phyloP scores from a whole-genome alignment of 1,139 yeast genomes.

The Kodamaea arcana region DNA sequence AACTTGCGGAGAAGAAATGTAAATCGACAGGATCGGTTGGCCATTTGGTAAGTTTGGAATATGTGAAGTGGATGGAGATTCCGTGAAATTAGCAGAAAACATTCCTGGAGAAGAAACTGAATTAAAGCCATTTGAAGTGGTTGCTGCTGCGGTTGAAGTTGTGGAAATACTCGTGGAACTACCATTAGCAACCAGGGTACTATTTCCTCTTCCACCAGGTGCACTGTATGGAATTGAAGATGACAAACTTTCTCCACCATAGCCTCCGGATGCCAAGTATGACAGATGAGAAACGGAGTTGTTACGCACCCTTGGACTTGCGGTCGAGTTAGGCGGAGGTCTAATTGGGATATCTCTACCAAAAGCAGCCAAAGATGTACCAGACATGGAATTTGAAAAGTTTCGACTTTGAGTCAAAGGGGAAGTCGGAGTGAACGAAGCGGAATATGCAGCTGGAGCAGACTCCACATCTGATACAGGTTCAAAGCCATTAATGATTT shows the following conservation, averaged over 20 bases:
- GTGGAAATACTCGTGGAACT: constrained; percentile 7
- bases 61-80: constrained; percentile 18
- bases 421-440: constrained; percentile 15
- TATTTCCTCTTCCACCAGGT: constrained; percentile 50
- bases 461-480: constrained; percentile 10
- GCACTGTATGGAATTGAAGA: constrained; percentile 69
- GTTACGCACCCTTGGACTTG: constrained; percentile 41
- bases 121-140: constrained; percentile 2
- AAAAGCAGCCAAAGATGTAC: constrained; percentile 7
- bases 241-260: constrained; percentile 48
- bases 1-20: constrained; percentile 68
- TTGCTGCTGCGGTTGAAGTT: constrained; percentile 7
- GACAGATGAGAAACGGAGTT: constrained; percentile 44
- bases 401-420: constrained; percentile 17
- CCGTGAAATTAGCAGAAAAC: not conserved
- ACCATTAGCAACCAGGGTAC: constrained; percentile 4
- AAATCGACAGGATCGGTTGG: constrained; percentile 56
- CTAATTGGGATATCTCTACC: constrained; percentile 22
- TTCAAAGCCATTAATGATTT: constrained; percentile 18
- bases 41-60: constrained; percentile 49
- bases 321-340: constrained; percentile 22
- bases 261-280: constrained; percentile 31
- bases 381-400: constrained; percentile 12
- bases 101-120: not conserved
- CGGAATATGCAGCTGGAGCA: constrained; percentile 5